Base-by-base conservation (phyloP, 768 basidiomycete species). In the Trametes meyenii region DNA sequence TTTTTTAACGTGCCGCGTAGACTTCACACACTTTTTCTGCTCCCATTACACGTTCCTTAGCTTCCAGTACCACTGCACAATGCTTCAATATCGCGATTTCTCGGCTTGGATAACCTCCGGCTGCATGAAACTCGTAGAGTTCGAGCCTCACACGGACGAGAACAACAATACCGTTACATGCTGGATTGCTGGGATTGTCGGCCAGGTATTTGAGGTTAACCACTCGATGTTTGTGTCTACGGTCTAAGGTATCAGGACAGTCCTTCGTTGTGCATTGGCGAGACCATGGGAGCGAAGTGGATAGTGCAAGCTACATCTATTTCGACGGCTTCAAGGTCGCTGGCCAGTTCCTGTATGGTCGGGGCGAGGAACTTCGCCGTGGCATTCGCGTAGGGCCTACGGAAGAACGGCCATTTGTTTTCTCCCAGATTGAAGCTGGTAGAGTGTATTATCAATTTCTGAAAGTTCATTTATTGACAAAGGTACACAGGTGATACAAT, bases 41-140 rank as follows among this genome's bases (percentile, higher is more conserved):
- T 36, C 6, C 33, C 13, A 45, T 11, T 24, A 5, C 8, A 42
- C 57, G 19, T 24, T 50, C 57, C 21, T 50, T 58, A 35, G 24
- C 8, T 19, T 38, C 43, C 40, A 49, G 1, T 33, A 33, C 57
- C 42, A 40, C 33, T 19, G 11, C 58, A 64, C 35, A 35, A 72
- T 72, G 71, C 60, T 86, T 60, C 78, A 78, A 0, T 81, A 83
- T 71, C 80, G 81, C 17, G 84, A 80, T 6, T 89, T 89, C 72
- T 86, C 86, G 14, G 87, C 88, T 23, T 90, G 89, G 85, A 85
- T 91, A 54, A 76, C 77, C 38, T 81, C 78, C 42, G 80, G 83
- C 35, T 83, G 80, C 5, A 65, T 76, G 57, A 68, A 72, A 12
- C 67, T 89, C 12, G 78, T 76, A 5, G 87, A 89, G 70, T 84